These are phyloP conservation scores for Trichoderma afroharzianum DNA, from an alignment of 2,329 filamentous ascomycete genomes.

Conservation along the genomic window DNA sequence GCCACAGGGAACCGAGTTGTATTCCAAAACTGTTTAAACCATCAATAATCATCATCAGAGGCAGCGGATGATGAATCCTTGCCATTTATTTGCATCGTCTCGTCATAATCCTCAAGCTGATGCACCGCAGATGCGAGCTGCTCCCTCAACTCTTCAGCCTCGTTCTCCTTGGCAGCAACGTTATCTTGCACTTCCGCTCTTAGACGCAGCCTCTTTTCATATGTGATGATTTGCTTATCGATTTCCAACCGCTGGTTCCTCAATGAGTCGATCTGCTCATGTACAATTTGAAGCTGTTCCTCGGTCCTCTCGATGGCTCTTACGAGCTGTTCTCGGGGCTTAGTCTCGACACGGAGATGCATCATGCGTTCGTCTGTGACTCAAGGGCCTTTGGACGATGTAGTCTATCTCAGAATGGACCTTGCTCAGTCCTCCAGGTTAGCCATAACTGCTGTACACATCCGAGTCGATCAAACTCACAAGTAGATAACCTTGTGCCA, in stretches of 20 bases:
- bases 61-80: not conserved
- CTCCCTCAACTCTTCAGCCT: not conserved
- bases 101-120: not conserved
- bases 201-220: not conserved
- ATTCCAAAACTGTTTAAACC: not conserved
- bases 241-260: not conserved
- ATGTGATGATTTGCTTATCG: not conserved
- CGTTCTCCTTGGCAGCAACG: not conserved
- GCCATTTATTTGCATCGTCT: not conserved
- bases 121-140: not conserved
- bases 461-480: not conserved
- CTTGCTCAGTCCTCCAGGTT: not conserved
- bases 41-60: not conserved
- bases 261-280: not conserved
- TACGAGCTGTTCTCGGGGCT: not conserved
- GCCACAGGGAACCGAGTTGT: not conserved
- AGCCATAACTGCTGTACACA: not conserved
- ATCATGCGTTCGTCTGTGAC: not conserved
- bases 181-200: not conserved
- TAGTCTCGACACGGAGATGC: not conserved
- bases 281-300: not conserved
- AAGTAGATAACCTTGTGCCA: not conserved
- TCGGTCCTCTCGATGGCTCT: not conserved
- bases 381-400: too few species aligned
- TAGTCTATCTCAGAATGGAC: not conserved